Conservation (phyloP, 208 protist species). For the Acanthamoeba lenticulata region DNA sequence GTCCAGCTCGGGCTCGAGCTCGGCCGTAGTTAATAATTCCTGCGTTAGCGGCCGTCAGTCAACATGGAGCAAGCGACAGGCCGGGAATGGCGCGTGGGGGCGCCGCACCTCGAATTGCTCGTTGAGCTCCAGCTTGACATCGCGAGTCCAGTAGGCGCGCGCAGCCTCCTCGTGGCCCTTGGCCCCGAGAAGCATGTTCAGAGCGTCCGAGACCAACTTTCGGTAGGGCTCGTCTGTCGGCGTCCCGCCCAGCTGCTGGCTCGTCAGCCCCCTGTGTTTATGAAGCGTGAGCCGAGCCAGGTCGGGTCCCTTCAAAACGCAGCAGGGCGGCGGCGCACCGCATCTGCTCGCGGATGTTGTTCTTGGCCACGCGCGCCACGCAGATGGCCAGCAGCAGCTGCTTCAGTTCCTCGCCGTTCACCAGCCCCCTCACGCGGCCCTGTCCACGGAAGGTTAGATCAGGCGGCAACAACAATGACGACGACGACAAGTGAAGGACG, state of each 20-base stretch:
- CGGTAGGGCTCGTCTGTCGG: slow-evolving; percentile 11
- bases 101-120: neutral
- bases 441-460: neutral
- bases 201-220: neutral
- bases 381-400: slow-evolving; percentile 1
- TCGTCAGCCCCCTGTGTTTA: neutral
- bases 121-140: neutral
- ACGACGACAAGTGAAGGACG: neutral
- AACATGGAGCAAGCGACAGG: neutral
- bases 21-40: neutral
- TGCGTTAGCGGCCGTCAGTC: neutral
- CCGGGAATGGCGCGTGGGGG: neutral
- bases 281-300: neutral
- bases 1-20: neutral
- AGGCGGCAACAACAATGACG: neutral
- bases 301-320: neutral
- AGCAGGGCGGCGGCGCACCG: neutral
- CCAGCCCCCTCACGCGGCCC: neutral
- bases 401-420: neutral
- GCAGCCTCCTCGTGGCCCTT: neutral
- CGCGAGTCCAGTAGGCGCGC: neutral
- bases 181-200: neutral
- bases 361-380: slow-evolving; percentile 11
- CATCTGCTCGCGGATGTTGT: slow-evolving; percentile 51
- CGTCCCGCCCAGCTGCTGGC: neutral